These are phyloP conservation scores for Rhodotorula sphaerocarpa DNA, from an alignment of 768 basidiomycete species.

Conservation along the genomic window DNA sequence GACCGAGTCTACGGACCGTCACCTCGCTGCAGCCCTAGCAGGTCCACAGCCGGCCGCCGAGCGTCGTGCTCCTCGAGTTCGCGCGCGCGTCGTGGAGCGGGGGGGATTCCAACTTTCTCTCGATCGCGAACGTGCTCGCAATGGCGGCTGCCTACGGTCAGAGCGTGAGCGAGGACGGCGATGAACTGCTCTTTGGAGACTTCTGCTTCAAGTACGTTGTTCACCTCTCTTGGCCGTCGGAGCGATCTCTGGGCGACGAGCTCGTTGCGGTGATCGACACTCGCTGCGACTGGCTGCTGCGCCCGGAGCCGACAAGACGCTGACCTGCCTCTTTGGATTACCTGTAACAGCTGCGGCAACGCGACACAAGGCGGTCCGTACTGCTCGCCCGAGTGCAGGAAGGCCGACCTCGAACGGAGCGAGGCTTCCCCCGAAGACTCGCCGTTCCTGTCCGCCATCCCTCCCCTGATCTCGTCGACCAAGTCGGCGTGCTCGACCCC, in stretches of 20 bases:
- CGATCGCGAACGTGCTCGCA: conserved; percentile 8
- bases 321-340: no score
- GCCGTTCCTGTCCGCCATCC: conserved; percentile 21
- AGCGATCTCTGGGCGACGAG: not conserved
- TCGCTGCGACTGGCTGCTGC: no score
- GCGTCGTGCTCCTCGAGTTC: no score
- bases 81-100: no score
- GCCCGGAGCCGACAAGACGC: no score
- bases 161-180: not conserved
- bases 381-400: conserved; percentile 24
- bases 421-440: conserved; percentile 27
- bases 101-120: no score
- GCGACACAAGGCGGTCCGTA: conserved; percentile 23
- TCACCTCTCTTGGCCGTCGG: not conserved
- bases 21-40: no score
- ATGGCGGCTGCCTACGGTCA: not conserved
- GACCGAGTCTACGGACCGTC: no score
- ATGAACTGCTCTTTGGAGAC: conserved; percentile 24
- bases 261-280: no score
- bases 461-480: conserved; percentile 25
- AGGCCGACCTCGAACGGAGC: conserved; percentile 12
- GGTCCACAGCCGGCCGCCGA: no score
- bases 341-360: conserved; percentile 21
- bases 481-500: conserved; percentile 28
- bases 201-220: conserved; percentile 29